Evolutionary conservation across 2,329 filamentous ascomycete genomes (phyloP), one percentile per base, ranked within the genome.

Genomic region (Ascochyta lentis): DNA sequence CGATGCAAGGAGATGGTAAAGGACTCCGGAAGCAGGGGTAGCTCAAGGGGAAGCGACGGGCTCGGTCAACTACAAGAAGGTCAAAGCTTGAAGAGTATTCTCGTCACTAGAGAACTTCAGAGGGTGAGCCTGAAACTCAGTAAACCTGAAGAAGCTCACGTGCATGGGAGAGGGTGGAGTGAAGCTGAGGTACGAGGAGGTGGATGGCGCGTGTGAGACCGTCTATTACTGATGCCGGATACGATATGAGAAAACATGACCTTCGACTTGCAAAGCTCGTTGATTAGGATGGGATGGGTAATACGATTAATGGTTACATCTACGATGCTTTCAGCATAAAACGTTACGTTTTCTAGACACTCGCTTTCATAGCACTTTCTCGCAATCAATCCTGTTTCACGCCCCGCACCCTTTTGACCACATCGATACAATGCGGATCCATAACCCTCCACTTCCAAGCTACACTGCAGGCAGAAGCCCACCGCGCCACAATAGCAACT

Each of bases 61-160:
- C 7, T 47, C 1, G 23, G 38, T 6, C 42, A 47, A 3, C 13
- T 50, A 3, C 39, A 45, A 27, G 64, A 66, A n/a, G 54, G 61
- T 9, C 57, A 65, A 16, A 66, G 65, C 26, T 24, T 65, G 33
- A 59, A 57, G 35, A 68, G 62, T 3, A 68, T 69, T 4, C 7
- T 68, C 0, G 66, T 69, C 1, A 69, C 66, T 4, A 64, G 54
- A 15, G 66, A 69, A 35, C 19, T 69, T 19, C 60, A 60, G 35
- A 58, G 66, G 6, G 56, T 53, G 23, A 69, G 66, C 43, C 26
- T 69, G 35, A 61, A 53, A 24, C 42, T 68, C 52, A 51, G 27
- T 23, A 61, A 41, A 9, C 63, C 63, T 2, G 61, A 58, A 15
- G 52, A 59, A 22, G 50, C 58, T 9, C 48, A 64, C 54, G 44